Base-by-base conservation (phyloP, 2,329 filamentous ascomycete species). In the Arthrobotrys sinensis region DNA sequence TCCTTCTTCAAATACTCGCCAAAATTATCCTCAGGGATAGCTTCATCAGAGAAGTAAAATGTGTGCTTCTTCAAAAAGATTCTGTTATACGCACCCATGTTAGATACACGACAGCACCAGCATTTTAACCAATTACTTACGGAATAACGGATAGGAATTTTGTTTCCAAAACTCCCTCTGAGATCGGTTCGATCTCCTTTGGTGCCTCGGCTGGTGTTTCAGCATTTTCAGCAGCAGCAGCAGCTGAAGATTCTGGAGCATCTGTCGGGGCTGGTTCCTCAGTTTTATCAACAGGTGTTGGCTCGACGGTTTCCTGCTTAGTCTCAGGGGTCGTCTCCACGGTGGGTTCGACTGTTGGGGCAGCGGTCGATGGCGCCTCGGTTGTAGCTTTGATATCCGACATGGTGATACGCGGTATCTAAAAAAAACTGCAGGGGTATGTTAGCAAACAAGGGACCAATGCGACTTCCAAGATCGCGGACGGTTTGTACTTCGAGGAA, bases 51-150 rank as follows among this genome's bases (percentile, higher is more conserved):
- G n/a, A 95, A 93, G 89, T 91, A 94, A 87, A 98, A 97, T 87
- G 93, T 93, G 19, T 81, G 79, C 85, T 94, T 93, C 90, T 97
- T 97, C 85, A 91, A 90, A 87, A 94, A 94, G 83, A 98, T 89
- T 85, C 93, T 92, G 90, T 24, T 6, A 65, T 21, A 12, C 32
- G 16, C 19, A 12, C 12, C 12, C 4, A 45, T 28, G 19, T 60
- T 38, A 57, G 52, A 4, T 43, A 62, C n/a, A 12, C 3, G 12
- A 43, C 21, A 45, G 10, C 14, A 28, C 4, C 1, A 3, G 11
- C 21, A 1, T n/a, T 3, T 4, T 1, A 34, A 10, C 16, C 7
- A 48, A 34, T 24, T 16, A 67, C 75, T 72, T 64, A 78, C 75
- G 75, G 75, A 32, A 78, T 60, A n/a, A 57, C 60, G 12, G 73